Evolutionary conservation across 2,329 filamentous ascomycete genomes (phyloP).

Genomic region (Endoconidiophora polonica): DNA sequence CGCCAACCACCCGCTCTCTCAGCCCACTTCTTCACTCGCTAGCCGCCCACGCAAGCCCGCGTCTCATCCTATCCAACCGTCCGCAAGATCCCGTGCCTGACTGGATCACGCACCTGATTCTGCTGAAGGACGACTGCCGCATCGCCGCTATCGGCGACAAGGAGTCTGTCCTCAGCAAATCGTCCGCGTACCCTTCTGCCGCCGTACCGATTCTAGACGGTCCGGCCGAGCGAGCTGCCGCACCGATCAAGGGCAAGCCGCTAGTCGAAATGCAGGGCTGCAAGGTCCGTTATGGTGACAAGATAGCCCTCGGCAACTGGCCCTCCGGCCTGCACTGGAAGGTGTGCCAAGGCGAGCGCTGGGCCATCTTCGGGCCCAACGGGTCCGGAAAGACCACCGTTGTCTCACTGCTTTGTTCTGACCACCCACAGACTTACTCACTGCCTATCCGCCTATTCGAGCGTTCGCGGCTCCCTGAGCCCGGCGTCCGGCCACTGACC

Average conservation of each 20-base stretch:
- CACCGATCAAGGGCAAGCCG: conserved; percentile 37
- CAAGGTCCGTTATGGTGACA: conserved; percentile 61
- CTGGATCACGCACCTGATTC: conserved; percentile 77
- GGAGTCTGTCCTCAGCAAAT: conserved; percentile 38
- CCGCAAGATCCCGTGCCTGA: conserved; percentile 76
- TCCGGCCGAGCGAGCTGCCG: conserved; percentile 27
- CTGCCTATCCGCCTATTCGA: conserved; percentile 78
- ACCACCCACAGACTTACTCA: conserved; percentile 88
- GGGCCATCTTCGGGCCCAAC: conserved; percentile 87
- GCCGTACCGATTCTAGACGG: conserved; percentile 22
- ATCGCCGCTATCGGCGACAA: conserved; percentile 51
- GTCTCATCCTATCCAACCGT: conserved; percentile 59
- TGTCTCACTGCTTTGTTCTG: conserved; percentile 79
- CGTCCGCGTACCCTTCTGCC: conserved; percentile 27
- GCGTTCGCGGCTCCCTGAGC: conserved; percentile 58
- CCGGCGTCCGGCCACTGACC: conserved; percentile 56
- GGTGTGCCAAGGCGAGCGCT: conserved; percentile 67
- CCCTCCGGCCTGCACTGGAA: conserved; percentile 63
- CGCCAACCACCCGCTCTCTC: conserved; percentile 56
- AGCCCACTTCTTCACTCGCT: conserved; percentile 54
- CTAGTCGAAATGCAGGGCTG: conserved; percentile 81
- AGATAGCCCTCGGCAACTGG: conserved; percentile 70
- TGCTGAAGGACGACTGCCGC: conserved; percentile 50
- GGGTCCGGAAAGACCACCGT: conserved; percentile 93
- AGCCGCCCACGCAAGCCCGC: conserved; percentile 48